Conservation (phyloP, 257 asterid genomes). For the Solanum okadae region DNA sequence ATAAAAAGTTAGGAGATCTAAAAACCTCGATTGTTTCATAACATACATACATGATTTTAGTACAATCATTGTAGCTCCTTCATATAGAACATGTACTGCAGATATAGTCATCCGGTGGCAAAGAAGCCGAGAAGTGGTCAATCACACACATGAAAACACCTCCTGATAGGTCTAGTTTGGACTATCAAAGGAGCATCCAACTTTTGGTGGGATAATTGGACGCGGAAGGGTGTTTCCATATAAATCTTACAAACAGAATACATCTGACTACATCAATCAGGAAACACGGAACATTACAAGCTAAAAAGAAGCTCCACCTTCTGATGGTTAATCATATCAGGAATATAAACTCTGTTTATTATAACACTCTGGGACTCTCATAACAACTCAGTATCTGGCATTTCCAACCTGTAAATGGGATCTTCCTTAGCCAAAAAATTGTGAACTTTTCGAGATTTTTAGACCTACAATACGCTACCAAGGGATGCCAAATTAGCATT, state of each 20-base stretch:
- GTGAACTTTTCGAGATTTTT: neutral
- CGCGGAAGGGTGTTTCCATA: neutral
- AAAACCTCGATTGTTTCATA: neutral
- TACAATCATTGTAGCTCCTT: neutral
- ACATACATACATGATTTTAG: too few relatives aligned
- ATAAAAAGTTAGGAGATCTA: neutral
- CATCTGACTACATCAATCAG: neutral
- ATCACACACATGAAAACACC: neutral
- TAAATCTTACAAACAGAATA: neutral
- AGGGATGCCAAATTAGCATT: neutral
- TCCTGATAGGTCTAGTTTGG: neutral
- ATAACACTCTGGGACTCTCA: neutral
- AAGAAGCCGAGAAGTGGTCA: neutral
- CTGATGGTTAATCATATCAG: neutral
- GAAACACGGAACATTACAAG: neutral
- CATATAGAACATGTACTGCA: neutral
- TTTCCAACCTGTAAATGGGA: neutral
- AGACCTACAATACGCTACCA: neutral
- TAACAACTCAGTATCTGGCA: neutral
- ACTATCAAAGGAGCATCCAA: neutral
- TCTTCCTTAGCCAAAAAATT: neutral
- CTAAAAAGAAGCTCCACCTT: neutral
- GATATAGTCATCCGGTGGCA: neutral
- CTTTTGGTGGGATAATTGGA: neutral
- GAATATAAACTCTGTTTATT: neutral